Percentiles rank a stretch among this genome's conserved stretches.
Evolutionary conservation across 306 rosid genomes (phyloP).

Genomic region (Pyrus bretschneideri): DNA sequence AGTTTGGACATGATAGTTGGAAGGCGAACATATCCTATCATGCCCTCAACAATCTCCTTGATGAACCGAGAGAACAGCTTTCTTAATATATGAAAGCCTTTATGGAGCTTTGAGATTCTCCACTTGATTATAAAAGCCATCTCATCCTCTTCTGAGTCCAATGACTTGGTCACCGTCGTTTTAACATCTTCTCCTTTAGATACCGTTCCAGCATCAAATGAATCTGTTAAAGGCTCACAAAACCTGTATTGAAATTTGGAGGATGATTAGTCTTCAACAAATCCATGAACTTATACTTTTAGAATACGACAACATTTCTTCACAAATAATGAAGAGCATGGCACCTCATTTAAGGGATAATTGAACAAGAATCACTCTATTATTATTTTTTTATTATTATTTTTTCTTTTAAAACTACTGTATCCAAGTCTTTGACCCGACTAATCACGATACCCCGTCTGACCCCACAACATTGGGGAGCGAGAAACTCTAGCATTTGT

Average conservation of each 20-base stretch:
- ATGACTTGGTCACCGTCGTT: conserved; percentile 31
- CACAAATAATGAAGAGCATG: neutral
- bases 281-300: neutral
- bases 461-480: no score
- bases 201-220: conserved; percentile 33
- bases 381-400: neutral
- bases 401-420: no score
- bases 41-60: conserved; percentile 94
- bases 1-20: conserved; percentile 95
- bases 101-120: conserved; percentile 59
- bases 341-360: neutral
- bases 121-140: conserved; percentile 50
- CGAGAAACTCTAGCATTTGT: no score
- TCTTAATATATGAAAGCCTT: conserved; percentile 52
- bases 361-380: neutral
- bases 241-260: conserved; percentile 45
- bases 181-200: conserved; percentile 37
- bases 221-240: conserved; percentile 79
- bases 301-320: neutral
- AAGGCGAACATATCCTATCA: conserved; percentile 91
- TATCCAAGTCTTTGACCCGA: no score
- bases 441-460: no score
- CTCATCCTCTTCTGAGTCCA: conserved; percentile 36
- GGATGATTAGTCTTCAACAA: conserved; percentile 12
- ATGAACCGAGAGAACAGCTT: conserved; percentile 75